These are phyloP conservation scores for Cucumis cinereus DNA, from an alignment of 306 rosid species.

Conservation along the genomic window DNA sequence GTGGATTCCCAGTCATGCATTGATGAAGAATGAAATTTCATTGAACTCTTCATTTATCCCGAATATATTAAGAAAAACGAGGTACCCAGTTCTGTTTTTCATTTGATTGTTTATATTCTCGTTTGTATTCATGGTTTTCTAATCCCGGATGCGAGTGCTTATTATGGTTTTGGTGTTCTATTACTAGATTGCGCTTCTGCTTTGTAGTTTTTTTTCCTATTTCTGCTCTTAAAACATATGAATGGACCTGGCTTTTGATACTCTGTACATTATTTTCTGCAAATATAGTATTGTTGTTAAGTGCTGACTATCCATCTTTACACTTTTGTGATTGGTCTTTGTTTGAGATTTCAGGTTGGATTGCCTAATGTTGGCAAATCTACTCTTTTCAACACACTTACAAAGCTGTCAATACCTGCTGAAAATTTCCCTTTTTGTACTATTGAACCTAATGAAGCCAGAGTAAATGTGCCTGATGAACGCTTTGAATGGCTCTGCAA, in stretches of 20 bases:
- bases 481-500: conserved; percentile 96
- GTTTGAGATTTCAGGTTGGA: conserved; percentile 59
- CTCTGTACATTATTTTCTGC: not conserved
- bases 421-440: conserved; percentile 99
- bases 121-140: not conserved
- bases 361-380: conserved; percentile 99
- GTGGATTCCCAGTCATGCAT: not conserved
- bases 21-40: not conserved
- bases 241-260: not conserved
- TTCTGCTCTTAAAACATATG: not conserved
- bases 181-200: not conserved
- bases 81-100: not conserved
- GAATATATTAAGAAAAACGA: not conserved
- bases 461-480: conserved; percentile 88
- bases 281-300: not conserved
- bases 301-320: not conserved
- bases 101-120: not conserved
- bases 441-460: conserved; percentile 95
- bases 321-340: not conserved
- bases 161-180: not conserved
- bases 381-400: conserved; percentile 88
- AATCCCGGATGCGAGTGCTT: not conserved
- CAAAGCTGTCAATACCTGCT: conserved; percentile 84
- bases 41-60: not conserved
- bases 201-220: not conserved